Evolutionary conservation across 805 yeast genomes (phyloP).

Genomic region (Candida succiphila): DNA sequence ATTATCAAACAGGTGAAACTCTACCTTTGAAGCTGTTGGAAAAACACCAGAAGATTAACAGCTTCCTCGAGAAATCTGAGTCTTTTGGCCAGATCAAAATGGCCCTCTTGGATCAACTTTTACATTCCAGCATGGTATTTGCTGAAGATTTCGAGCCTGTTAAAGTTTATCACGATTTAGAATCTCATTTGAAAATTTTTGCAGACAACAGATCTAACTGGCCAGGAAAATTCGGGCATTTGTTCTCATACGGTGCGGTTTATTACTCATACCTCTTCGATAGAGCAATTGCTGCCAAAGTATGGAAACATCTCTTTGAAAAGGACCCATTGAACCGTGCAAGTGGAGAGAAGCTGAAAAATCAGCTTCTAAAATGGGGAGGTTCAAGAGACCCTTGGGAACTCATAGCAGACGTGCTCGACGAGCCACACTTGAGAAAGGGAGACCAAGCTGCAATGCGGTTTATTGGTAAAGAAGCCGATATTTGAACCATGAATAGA

Average conservation of each 20-base stretch:
- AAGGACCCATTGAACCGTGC: slow-evolving; percentile 58
- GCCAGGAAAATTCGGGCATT: slow-evolving; percentile 92
- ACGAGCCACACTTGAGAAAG: slow-evolving; percentile 42
- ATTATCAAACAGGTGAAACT: slow-evolving; percentile 55
- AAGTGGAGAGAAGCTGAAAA: slow-evolving; percentile 69
- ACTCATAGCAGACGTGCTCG: slow-evolving; percentile 72
- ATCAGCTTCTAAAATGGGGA: slow-evolving; percentile 80
- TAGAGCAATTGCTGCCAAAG: slow-evolving; percentile 80
- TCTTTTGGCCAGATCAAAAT: slow-evolving; percentile 79
- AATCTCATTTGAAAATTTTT: slow-evolving; percentile 46
- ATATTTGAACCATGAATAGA: neutral
- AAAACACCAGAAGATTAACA: slow-evolving; percentile 40
- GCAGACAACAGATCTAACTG: slow-evolving; percentile 67
- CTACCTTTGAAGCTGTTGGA: slow-evolving; percentile 42
- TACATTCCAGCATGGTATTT: slow-evolving; percentile 44
- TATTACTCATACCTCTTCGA: slow-evolving; percentile 89
- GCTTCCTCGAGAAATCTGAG: slow-evolving; percentile 57
- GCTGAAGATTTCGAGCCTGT: slow-evolving; percentile 45
- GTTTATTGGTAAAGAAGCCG: slow-evolving; percentile 26
- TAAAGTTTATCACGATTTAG: slow-evolving; percentile 56
- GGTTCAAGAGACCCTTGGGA: slow-evolving; percentile 88
- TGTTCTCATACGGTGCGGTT: slow-evolving; percentile 88
- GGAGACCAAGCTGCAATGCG: slow-evolving; percentile 74
- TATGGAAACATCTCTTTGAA: slow-evolving; percentile 69
- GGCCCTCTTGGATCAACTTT: slow-evolving; percentile 78